Evolutionary conservation across 2,329 filamentous ascomycete genomes (phyloP), one percentile per base, ranked within the genome.

Genomic region (Sporothrix inflata): DNA sequence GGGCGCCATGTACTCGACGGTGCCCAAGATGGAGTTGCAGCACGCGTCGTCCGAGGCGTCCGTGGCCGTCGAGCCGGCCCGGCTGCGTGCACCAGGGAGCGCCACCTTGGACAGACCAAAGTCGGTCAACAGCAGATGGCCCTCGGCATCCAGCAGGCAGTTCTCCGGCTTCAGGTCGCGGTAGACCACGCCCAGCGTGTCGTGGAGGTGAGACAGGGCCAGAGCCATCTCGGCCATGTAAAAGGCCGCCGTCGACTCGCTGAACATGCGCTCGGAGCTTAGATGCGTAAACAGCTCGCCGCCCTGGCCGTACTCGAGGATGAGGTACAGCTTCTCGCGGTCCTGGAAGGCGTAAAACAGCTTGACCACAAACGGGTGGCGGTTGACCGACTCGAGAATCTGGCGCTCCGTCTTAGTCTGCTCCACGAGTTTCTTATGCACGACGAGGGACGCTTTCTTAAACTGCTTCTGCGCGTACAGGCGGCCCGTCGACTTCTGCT

Each of bases 221-320:
- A 99, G 89, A 4, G 97, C 90, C 90, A 99, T 97, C 83, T 99
- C 94, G 0, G 94, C 97, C 93, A 98, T 97, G 86, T 99, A 99
- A 82, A 98, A 99, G 1, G 94, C 93, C 0, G 95, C 92, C 1
- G 92, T 92, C 19, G 92, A 87, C 82, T 98, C 95, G 16, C 92
- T 87, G 77, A 99, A 98, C 93, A 98, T 98, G 80, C 94, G 93
- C 81, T 98, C 94, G 76, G 94, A 92, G 73, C 91, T 93, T 34
- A 99, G 87, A 78, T 98, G 95, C n/a, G 93, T 94, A 80, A 99
- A 99, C 6, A 99, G 87, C 82, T 99, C 97, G 72, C 97, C 96
- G 49, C 97, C 97, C 81, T 97, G 93, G 5, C 96, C 96, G 81
- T 99, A 99, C 83, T 99, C 95, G 30, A 99, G 89, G 76, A 99